These are phyloP conservation scores for Funneliformis geosporum DNA, from an alignment of 192 early-diverging fungal species.

Conservation along the genomic window DNA sequence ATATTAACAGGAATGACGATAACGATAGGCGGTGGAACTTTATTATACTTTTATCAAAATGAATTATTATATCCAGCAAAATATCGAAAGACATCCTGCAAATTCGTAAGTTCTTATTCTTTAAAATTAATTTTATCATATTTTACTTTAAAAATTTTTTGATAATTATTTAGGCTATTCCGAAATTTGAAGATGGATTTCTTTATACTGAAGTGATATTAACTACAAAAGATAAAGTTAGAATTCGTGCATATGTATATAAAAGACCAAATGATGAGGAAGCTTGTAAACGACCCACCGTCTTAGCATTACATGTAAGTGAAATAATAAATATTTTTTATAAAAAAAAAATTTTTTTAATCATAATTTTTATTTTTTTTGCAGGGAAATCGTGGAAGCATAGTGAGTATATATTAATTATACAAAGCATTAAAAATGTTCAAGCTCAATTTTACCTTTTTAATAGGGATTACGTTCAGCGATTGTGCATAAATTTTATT, in stretches of 20 bases:
- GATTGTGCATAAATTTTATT: conserved; percentile 76
- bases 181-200: conserved; percentile 66
- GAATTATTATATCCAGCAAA: background rate
- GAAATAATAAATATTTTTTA: background rate
- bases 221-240: conserved; percentile 78
- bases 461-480: conserved; percentile 87
- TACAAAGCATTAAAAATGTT: background rate
- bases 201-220: conserved; percentile 59
- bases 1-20: background rate
- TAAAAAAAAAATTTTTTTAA: background rate
- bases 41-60: background rate
- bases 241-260: conserved; percentile 80
- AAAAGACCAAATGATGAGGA: conserved; percentile 49
- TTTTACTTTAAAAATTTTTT: background rate
- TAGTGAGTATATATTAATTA: conserved; percentile 52
- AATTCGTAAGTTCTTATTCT: background rate
- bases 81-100: background rate
- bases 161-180: conserved; percentile 35
- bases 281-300: conserved; percentile 65
- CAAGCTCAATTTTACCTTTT: conserved; percentile 18
- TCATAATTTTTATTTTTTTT: background rate
- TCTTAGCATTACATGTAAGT: conserved; percentile 84
- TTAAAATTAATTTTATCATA: conserved; percentile 33
- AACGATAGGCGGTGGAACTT: background rate
- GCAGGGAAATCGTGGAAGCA: conserved; percentile 94